Percentiles rank a stretch among this genome's conserved stretches.
These are phyloP conservation scores for Rauvolfia tetraphylla DNA, from an alignment of 257 asterid genomes.

Conservation along the genomic window DNA sequence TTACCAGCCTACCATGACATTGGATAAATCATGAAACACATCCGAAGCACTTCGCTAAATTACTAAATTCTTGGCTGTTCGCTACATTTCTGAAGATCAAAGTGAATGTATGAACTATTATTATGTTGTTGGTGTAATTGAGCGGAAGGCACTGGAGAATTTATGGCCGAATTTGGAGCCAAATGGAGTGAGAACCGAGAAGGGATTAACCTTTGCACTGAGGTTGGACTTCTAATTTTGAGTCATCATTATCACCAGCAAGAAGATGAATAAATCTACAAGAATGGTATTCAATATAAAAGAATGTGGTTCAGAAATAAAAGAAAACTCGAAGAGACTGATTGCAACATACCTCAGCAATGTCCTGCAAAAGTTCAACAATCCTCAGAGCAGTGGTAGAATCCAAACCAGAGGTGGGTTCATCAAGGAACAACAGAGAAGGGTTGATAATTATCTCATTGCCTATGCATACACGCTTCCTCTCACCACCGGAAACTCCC, in stretches of 20 bases:
- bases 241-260: not conserved
- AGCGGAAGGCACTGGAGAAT: no score
- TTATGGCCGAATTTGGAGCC: not conserved
- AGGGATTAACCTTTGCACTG: not conserved
- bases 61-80: not conserved
- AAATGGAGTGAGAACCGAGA: not conserved
- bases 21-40: not conserved
- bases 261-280: not conserved
- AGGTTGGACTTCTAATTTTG: not conserved
- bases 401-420: conserved; percentile 96
- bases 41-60: not conserved
- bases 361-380: conserved; percentile 70
- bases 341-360: conserved; percentile 61
- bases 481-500: conserved; percentile 98
- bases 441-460: conserved; percentile 92
- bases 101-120: not conserved
- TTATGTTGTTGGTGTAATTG: no score
- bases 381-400: conserved; percentile 94
- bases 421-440: conserved; percentile 82
- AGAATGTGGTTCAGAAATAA: no score
- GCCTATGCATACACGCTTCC: conserved; percentile 91
- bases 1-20: conserved; percentile 62
- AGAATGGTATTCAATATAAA: not conserved
- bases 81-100: not conserved
- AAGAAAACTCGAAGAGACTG: not conserved